Evolutionary conservation across 495 filamentous ascomycete genomes (phyloP), one percentile per base, ranked within the genome.

Genomic region (Tuber magnatum): DNA sequence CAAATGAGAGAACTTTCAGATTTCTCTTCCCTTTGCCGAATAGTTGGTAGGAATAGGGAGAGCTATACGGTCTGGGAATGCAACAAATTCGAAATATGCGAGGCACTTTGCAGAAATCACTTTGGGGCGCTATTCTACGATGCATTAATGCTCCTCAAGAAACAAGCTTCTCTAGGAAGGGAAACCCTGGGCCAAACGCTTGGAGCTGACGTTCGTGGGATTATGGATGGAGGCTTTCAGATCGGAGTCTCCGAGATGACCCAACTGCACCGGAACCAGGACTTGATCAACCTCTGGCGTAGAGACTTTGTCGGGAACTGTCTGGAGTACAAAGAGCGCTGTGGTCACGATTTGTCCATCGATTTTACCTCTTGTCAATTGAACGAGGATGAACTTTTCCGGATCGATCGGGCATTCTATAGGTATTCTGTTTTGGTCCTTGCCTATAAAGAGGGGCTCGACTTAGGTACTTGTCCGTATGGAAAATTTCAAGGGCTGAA

Each of bases 71-170:
- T 65, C 12, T 65, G 56, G 56, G 18, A 3, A 7, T 35, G 28
- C 3, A 32, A 65, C 56, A 32, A 65, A 35, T 65, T 65, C 41
- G 38, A 76, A 68, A 35, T 24, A 73, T 56, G 71, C 44, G 38
- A 28, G 72, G 44, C 71, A 35, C 9, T 32, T 71, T 41, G 61
- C 39, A 38, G 43, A 32, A 69, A 56, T 69, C 32, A 42, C 48
- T 24, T 24, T 7, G 32, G 39, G n/a, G 43, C 12, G n/a, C 73
- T 71, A 14, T 40, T 74, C 70, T n/a, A 51, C 32, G 40, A 43
- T 8, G 56, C 32, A 74, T 10, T 38, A n/a, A 71, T 38, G 38
- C 35, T 69, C 24, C 42, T 74, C 28, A 69, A 74, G 69, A 71
- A 69, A 35, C 46, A 56, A 35, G 12, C n/a, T 41, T 51, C 40